A percentile compares a stretch with the other conserved stretches of the same genome.
Conservation (phyloP, 768 basidiomycete genomes). For the Xanthoconium stramineum region DNA sequence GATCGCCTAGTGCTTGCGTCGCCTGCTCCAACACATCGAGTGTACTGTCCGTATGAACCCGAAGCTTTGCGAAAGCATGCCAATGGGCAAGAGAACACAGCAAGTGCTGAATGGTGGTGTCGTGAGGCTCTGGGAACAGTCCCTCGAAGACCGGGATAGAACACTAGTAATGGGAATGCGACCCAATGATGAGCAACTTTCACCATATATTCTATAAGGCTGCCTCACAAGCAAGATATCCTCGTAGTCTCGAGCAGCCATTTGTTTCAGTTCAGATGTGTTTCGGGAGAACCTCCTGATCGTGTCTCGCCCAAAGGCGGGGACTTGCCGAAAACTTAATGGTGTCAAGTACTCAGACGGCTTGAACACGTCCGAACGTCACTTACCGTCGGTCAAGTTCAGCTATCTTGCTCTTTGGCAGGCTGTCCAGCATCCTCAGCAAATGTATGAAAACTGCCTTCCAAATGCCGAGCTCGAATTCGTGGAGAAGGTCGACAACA, state of each 20-base stretch:
- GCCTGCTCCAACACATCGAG: not conserved
- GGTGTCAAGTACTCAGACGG: too few species aligned
- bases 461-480: not conserved
- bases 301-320: not conserved
- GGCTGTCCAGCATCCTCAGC: not conserved
- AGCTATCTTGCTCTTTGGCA: not conserved
- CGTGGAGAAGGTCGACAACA: not conserved
- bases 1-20: not conserved
- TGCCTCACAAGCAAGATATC: not conserved
- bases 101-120: not conserved
- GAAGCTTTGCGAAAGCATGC: not conserved
- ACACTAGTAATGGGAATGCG: too few species aligned
- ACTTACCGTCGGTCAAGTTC: not conserved
- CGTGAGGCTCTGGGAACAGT: too few species aligned
- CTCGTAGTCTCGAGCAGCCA: not conserved
- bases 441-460: not conserved
- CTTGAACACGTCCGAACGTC: not conserved
- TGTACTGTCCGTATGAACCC: not conserved
- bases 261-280: not conserved
- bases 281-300: not conserved
- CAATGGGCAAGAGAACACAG: not conserved
- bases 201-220: not conserved
- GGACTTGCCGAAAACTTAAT: not conserved
- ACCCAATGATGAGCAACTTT: too few species aligned
- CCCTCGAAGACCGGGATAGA: too few species aligned